Base-by-base conservation (phyloP, 148 eudicot species). In the Cornus kousa region DNA sequence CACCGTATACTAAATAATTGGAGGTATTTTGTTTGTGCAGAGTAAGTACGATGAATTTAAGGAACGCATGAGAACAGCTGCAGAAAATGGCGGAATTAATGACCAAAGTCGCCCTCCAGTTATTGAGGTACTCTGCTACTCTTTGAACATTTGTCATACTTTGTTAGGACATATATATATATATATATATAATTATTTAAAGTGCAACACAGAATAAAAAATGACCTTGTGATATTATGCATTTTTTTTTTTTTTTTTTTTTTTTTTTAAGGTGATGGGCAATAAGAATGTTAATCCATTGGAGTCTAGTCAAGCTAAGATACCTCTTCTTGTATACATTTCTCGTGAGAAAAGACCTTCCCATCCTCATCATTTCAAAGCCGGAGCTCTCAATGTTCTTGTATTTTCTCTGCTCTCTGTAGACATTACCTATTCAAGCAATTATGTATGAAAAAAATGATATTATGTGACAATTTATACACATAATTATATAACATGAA, bases 41-140 rank as follows among this genome's bases (percentile, higher is more conserved):
- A 89, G 81, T 33, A 88, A 83, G 64, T 88, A 86, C 65, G 83
- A 88, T 67, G 23, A 66, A 5, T 85, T 86, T 72, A 83, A 81
- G 82, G 75, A 85, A 10, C 70, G 80, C 14, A 39, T 87, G 68
- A 69, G 22, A 33, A 77, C 50, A 57, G 22, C 62, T 6, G 23
- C 2, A 24, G 62, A 78, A 37, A 48, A 67, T 17, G 81, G 24
- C 1, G 9, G 9, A 19, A 20, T 17, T 62, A 19, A 19, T 13
- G 24, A 19, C 8, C 20, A 64, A 65, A 67, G 80, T 70, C 28
- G 28, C 33, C 28, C 9, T 12, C 73, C 85, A 60, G 37, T 78
- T 14, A 9, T 87, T 69, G 80, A 87, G 85, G 87, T 87, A 69
- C 7, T 60, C 23, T 1, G 48, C 48, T 43, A 43, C 48, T 43